These are phyloP conservation scores for Xylaria arbuscula DNA, from an alignment of 2,329 filamentous ascomycete species.

Conservation along the genomic window DNA sequence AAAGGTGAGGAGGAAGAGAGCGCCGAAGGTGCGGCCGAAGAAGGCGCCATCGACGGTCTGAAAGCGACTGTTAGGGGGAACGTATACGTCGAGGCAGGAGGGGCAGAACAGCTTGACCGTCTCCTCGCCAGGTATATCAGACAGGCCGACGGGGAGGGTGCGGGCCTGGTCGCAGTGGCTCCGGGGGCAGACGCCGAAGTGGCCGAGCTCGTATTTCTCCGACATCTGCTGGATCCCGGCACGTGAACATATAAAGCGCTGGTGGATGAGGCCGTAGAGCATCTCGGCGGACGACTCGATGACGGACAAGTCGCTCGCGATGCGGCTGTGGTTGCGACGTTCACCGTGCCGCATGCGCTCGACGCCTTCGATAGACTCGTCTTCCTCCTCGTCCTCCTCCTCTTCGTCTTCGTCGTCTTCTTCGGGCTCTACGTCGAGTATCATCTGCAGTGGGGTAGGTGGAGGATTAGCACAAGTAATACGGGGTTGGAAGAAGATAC, in stretches of 20 bases:
- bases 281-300: conserved; percentile 99
- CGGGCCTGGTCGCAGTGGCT: conserved; percentile 91
- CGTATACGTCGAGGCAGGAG: conserved; percentile 95
- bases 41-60: conserved; percentile 98
- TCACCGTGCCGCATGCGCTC: conserved; percentile 67
- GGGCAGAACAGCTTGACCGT: conserved; percentile 99
- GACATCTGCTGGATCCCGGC: conserved; percentile 99
- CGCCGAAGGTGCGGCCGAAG: conserved; percentile 96
- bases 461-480: conserved; percentile 37
- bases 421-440: conserved; percentile 96
- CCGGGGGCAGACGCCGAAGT: conserved; percentile 96
- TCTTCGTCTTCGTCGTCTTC: conserved; percentile 91
- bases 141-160: conserved; percentile 91
- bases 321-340: conserved; percentile 81
- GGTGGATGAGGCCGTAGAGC: conserved; percentile 97
- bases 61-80: conserved; percentile 95
- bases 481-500: neutral
- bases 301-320: conserved; percentile 91
- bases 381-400: conserved; percentile 78
- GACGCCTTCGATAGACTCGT: conserved; percentile 74
- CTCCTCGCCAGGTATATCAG: conserved; percentile 94
- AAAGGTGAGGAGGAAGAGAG: conserved; percentile 98
- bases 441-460: conserved; percentile 71
- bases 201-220: conserved; percentile 96
- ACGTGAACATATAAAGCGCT: conserved; percentile 96